Evolutionary conservation across 2,329 filamentous ascomycete genomes (phyloP), one percentile per base, ranked within the genome.

Genomic region (Botrytis fabae): DNA sequence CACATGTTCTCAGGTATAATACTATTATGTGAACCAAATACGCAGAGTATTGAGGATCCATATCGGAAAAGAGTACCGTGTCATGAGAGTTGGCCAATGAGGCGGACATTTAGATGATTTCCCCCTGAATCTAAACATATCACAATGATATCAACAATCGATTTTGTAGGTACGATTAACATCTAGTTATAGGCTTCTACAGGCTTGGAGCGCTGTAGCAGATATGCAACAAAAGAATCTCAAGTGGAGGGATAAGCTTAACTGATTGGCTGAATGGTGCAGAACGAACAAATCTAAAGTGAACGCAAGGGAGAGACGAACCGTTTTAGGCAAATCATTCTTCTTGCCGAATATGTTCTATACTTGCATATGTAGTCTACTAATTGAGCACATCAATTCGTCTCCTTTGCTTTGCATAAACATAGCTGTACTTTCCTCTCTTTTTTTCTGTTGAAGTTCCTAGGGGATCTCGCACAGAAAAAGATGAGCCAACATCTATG

Each of bases 401-500:
- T 28, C 28, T 28, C 16, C 8, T 32, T 10, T 20, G 54, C 28
- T 12, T 59, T 8, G 1, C 10, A 28, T 32, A 35, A 12, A 59
- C 22, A 32, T 35, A 20, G 28, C 9, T 22, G 54, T 16, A 35
- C 2, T 20, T 35, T 10, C 9, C 28, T 35, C 32, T 2, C 14
- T 22, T 32, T 59, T n/a, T 22, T 28, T 20, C 6, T 16, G 8
- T 16, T 54, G 1, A 51, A 51, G 48, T n/a, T n/a, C 25, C 48
- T n/a, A 12, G 12, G 12, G 1, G 5, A n/a, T 51, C 6, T 12
- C 3, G 4, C 9, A 20, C 7, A 4, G 28, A 18, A 1, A 20
- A 32, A 1, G 1, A 60, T 4, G 18, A 22, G 20, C 20, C 32
- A 38, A 14, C 16, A 59, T 28, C n/a, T 4, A 38, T 25, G 22